Conservation (phyloP, 164 flowering plant genomes). For the Dillenia suffruticosa region DNA sequence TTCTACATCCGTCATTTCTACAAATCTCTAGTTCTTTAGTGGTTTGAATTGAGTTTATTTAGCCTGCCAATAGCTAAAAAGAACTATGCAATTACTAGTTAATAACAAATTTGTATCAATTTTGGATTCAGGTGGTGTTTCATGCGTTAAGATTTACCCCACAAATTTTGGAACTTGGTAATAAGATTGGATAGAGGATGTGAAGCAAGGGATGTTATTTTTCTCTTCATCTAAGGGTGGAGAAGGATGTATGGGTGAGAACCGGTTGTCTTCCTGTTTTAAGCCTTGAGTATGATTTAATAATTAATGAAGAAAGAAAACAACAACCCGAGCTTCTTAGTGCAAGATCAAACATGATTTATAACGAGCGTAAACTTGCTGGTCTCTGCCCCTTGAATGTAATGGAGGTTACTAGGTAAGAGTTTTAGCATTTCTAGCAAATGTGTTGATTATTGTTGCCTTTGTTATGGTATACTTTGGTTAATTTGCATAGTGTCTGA, state of each 20-base stretch:
- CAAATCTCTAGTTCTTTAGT: no score
- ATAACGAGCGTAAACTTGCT: conserved; percentile 84
- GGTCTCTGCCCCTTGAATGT: conserved; percentile 97
- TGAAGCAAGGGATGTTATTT: conserved; percentile 79
- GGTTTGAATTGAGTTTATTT: no score
- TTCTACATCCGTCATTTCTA: no score
- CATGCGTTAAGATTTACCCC: conserved; percentile 82
- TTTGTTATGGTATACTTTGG: neutral
- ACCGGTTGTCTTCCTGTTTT: conserved; percentile 96
- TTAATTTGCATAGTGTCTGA: neutral
- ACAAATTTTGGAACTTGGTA: conserved; percentile 70
- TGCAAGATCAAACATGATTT: conserved; percentile 82
- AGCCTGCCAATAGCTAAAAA: no score
- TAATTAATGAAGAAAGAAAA: conserved; percentile 69
- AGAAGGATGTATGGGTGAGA: conserved; percentile 98
- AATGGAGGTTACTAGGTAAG: conserved; percentile 77
- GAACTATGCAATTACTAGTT: no score
- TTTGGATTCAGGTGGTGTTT: conserved; percentile 70
- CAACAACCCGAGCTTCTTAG: conserved; percentile 80
- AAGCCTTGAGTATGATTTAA: conserved; percentile 65
- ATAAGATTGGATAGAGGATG: conserved; percentile 87
- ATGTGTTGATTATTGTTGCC: neutral
- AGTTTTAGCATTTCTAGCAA: neutral
- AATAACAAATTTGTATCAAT: conserved; percentile 2
- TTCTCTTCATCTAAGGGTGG: conserved; percentile 96